Evolutionary conservation across 352 stramenopile species (phyloP).

Genomic region (Pelagophyceae sp.): DNA sequence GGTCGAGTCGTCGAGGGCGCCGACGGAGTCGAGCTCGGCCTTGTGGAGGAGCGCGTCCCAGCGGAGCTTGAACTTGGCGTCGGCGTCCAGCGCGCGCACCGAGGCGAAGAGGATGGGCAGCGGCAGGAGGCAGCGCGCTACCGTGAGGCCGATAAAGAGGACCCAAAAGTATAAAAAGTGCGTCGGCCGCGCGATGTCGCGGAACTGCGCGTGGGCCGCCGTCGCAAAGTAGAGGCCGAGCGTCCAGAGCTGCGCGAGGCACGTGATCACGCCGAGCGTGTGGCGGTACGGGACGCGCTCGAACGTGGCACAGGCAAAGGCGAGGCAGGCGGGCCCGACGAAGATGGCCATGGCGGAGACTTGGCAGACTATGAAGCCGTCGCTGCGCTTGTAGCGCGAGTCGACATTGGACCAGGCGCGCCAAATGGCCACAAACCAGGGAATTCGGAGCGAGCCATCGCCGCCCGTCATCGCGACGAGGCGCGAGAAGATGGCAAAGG

Average conservation of each 20-base stretch:
- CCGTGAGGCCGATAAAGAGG: neutral
- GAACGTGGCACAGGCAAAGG: constrained; percentile 15
- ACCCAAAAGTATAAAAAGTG: constrained; percentile 6
- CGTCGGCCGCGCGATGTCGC: neutral
- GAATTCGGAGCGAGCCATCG: neutral
- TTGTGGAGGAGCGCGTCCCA: neutral
- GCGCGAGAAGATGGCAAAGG: constrained; percentile 5
- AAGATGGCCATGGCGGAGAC: constrained; percentile 5
- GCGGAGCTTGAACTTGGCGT: neutral
- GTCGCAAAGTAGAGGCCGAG: constrained; percentile 10
- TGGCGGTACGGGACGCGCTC: constrained; percentile 5
- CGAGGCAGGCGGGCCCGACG: constrained; percentile 6
- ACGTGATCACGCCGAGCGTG: neutral
- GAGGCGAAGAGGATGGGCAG: neutral
- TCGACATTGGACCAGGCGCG: constrained; percentile 1
- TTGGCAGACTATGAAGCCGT: constrained; percentile 15
- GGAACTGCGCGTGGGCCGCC: neutral
- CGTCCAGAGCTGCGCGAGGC: neutral
- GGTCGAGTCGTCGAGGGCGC: too few species aligned
- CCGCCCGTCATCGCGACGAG: neutral
- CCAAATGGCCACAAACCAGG: constrained; percentile 12
- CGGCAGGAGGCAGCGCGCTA: constrained; percentile 3
- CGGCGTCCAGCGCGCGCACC: neutral
- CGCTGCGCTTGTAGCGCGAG: neutral
- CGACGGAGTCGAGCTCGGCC: neutral